phyloP scores from a whole-genome alignment of 2,329 filamentous ascomycete genomes.

The Emmonsiellopsis sp. region DNA sequence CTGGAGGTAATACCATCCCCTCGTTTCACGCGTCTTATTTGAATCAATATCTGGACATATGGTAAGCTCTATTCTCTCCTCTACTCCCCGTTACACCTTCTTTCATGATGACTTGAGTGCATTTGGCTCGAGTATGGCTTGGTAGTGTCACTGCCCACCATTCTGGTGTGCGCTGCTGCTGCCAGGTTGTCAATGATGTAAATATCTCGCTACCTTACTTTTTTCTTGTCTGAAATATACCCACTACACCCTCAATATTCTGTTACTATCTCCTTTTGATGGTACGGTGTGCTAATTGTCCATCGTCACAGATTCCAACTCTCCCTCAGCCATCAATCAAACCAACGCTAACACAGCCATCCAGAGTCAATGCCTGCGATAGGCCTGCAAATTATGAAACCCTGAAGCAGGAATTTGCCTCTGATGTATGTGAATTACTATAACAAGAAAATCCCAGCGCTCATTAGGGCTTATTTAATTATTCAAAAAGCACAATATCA shows the following conservation, averaged over 20 bases:
- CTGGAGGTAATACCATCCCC: constrained; percentile 67
- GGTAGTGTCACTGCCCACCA: constrained; percentile 53
- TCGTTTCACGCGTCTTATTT: constrained; percentile 1
- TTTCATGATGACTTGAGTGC: constrained; percentile 99
- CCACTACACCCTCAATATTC: constrained; percentile 6
- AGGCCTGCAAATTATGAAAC: constrained; percentile 77
- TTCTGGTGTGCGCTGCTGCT: constrained; percentile 59
- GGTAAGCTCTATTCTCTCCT: constrained; percentile 19
- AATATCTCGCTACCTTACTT: constrained; percentile 95
- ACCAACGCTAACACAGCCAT: constrained; percentile 1
- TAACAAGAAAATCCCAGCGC: constrained; percentile 1
- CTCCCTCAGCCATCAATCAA: not conserved
- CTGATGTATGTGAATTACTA: constrained; percentile 61
- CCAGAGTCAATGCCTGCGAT: constrained; percentile 91
- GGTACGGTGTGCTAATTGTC: constrained; percentile 18
- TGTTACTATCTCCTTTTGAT: not conserved
- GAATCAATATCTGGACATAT: constrained; percentile 8
- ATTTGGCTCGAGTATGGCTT: constrained; percentile 99
- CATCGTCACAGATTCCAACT: constrained; percentile 6
- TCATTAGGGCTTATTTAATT: constrained; percentile 22
- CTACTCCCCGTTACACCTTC: constrained; percentile 10
- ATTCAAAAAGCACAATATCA: constrained; percentile 64
- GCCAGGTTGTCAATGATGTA: constrained; percentile 88
- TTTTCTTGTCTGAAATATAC: constrained; percentile 68
- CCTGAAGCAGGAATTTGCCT: constrained; percentile 71